These are phyloP conservation scores for Fusarium decemcellulare DNA, from an alignment of 2,329 filamentous ascomycete species.

Conservation along the genomic window DNA sequence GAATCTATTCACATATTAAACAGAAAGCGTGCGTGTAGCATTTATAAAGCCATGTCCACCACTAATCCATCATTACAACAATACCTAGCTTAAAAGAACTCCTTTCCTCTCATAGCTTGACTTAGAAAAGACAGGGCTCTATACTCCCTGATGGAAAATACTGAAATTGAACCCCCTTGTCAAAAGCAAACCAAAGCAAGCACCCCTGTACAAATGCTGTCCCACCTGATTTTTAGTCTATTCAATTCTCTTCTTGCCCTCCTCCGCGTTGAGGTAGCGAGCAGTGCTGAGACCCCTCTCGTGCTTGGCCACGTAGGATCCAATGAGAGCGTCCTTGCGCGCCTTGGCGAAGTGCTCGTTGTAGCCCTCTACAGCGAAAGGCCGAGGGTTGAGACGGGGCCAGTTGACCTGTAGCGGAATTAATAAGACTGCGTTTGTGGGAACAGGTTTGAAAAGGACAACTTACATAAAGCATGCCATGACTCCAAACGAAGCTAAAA, in stretches of 20 bases:
- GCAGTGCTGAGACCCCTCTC: conserved; percentile 88
- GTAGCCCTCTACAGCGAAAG: conserved; percentile 89
- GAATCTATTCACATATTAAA: conserved; percentile 32
- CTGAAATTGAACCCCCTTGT: conserved; percentile 17
- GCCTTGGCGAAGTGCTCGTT: conserved; percentile 88
- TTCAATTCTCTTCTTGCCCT: conserved; percentile 99
- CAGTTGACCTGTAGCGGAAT: conserved; percentile 83
- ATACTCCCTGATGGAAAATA: conserved; percentile 16
- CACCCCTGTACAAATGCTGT: conserved; percentile 21
- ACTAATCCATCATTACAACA: conserved; percentile 40
- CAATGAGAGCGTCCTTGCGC: conserved; percentile 85
- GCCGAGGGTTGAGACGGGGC: conserved; percentile 94
- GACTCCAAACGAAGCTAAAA: conserved; percentile 81
- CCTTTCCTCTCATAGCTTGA: conserved; percentile 10
- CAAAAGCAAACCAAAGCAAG: conserved; percentile 15
- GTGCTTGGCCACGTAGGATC: conserved; percentile 76
- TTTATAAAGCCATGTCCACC: conserved; percentile 20
- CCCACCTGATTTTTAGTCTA: conserved; percentile 55
- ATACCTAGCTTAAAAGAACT: conserved; percentile 11
- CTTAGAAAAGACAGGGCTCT: conserved; percentile 14
- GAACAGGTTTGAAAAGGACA: background rate
- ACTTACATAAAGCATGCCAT: conserved; percentile 96
- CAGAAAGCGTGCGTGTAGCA: conserved; percentile 17
- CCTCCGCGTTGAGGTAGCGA: conserved; percentile 87
- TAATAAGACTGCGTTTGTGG: conserved; percentile 14